Percentiles rank a stretch among this genome's conserved stretches.
phyloP scores from a whole-genome alignment of 495 filamentous ascomycete genomes.

The Talaromyces ruber region DNA sequence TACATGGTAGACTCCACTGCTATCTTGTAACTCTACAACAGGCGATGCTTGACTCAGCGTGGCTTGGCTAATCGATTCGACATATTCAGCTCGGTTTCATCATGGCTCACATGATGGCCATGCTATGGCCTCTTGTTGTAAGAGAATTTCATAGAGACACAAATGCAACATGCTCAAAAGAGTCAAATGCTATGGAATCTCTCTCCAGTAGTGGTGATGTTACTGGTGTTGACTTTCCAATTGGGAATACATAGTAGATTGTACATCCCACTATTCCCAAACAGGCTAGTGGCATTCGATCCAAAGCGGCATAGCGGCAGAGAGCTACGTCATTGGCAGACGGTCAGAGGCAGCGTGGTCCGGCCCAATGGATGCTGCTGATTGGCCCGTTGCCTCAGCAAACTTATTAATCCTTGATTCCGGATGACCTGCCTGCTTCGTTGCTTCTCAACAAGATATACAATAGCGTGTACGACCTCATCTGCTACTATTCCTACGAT shows the following conservation, averaged over 20 bases:
- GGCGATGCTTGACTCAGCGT: background rate
- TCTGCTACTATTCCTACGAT: background rate
- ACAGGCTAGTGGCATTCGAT: background rate
- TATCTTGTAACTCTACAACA: background rate
- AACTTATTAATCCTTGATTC: background rate
- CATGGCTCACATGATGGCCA: background rate
- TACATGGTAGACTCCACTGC: background rate
- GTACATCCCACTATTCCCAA: background rate
- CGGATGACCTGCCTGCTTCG: background rate
- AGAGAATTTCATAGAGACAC: background rate
- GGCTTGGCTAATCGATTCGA: background rate
- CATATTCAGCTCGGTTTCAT: background rate
- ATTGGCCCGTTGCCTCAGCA: background rate
- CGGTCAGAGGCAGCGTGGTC: background rate
- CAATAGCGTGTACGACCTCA: background rate
- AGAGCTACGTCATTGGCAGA: conserved; percentile 1
- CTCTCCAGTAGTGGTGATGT: background rate
- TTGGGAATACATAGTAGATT: background rate
- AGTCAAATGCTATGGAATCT: background rate
- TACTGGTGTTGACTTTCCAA: background rate
- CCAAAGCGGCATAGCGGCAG: background rate
- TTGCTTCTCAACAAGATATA: background rate
- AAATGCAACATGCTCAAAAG: background rate
- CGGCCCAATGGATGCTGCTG: background rate
- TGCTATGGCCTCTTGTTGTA: background rate